phyloP scores from a whole-genome alignment of 106 monocot genomes.

The Acanthochlamys bracteata region DNA sequence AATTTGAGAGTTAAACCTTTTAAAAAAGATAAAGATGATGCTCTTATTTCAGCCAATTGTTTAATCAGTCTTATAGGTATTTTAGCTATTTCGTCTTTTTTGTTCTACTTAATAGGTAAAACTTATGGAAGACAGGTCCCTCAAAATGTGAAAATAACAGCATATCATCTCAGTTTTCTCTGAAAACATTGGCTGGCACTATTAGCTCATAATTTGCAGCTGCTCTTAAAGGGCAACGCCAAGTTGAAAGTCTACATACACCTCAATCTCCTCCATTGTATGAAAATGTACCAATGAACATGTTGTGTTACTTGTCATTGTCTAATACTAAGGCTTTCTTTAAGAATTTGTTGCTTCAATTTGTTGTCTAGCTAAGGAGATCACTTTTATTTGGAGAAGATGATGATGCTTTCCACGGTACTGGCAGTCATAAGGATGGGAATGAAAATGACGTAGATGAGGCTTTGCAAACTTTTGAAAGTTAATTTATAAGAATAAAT shows the following conservation, averaged over 20 bases:
- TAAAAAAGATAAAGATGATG: constrained; percentile 38
- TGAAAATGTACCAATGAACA: constrained; percentile 49
- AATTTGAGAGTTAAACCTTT: constrained; percentile 68
- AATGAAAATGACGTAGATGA: constrained; percentile 30
- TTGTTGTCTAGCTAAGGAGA: constrained; percentile 54
- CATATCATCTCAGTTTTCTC: constrained; percentile 52
- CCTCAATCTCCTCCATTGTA: constrained; percentile 39
- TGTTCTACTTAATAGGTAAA: constrained; percentile 44
- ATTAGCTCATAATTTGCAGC: constrained; percentile 36
- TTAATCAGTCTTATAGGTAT: not conserved
- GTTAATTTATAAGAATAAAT: too few species aligned
- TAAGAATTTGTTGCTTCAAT: not conserved
- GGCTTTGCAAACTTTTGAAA: constrained; percentile 37
- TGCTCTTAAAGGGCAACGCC: constrained; percentile 19
- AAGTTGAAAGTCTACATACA: constrained; percentile 16
- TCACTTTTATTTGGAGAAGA: constrained; percentile 55
- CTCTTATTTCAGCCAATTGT: not conserved
- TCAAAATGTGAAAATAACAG: constrained; percentile 17
- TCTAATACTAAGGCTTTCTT: not conserved
- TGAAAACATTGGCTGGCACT: constrained; percentile 52
- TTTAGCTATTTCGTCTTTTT: not conserved
- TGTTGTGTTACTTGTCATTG: not conserved
- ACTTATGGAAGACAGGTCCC: constrained; percentile 27
- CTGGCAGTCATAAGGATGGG: constrained; percentile 32
- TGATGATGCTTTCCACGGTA: constrained; percentile 17